These are phyloP conservation scores for Hypoxylon sp. DNA, from an alignment of 2,329 filamentous ascomycete species.

Conservation along the genomic window DNA sequence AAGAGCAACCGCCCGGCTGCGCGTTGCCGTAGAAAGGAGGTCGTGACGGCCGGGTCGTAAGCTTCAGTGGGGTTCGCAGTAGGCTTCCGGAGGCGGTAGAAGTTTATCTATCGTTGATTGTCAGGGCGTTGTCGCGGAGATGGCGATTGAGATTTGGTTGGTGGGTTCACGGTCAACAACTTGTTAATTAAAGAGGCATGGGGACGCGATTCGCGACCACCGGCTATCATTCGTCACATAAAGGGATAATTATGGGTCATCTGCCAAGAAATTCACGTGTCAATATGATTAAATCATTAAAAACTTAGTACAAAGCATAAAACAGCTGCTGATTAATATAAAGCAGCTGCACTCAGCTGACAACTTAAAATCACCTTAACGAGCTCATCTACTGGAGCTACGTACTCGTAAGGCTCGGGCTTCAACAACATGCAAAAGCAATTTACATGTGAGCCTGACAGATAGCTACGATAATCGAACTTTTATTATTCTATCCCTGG, in stretches of 20 bases:
- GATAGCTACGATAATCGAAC: neutral
- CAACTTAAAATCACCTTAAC: neutral
- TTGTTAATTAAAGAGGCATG: slow-evolving; percentile 32
- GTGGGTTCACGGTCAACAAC: slow-evolving; percentile 43
- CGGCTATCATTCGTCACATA: slow-evolving; percentile 32
- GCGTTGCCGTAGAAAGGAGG: slow-evolving; percentile 23
- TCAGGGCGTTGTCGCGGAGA: slow-evolving; percentile 44
- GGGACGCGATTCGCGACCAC: slow-evolving; percentile 45
- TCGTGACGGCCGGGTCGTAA: slow-evolving; percentile 9
- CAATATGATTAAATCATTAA: slow-evolving; percentile 19
- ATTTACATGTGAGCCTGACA: neutral
- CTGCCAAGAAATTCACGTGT: slow-evolving; percentile 44
- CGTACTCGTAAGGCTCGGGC: slow-evolving; percentile 21
- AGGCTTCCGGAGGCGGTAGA: slow-evolving; percentile 17
- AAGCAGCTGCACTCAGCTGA: slow-evolving; percentile 3
- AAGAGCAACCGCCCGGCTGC: slow-evolving; percentile 34
- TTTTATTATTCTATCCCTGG: slow-evolving; percentile 2
- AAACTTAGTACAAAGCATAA: neutral
- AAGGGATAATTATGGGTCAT: slow-evolving; percentile 27
- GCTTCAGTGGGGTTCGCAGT: slow-evolving; percentile 22
- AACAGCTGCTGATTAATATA: slow-evolving; percentile 6
- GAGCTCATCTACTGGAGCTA: slow-evolving; percentile 23
- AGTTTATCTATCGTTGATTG: slow-evolving; percentile 22
- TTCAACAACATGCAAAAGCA: slow-evolving; percentile 1
- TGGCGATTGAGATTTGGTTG: slow-evolving; percentile 39